Evolutionary conservation across 352 stramenopile genomes (phyloP).

Genomic region (Pythium volutum): DNA sequence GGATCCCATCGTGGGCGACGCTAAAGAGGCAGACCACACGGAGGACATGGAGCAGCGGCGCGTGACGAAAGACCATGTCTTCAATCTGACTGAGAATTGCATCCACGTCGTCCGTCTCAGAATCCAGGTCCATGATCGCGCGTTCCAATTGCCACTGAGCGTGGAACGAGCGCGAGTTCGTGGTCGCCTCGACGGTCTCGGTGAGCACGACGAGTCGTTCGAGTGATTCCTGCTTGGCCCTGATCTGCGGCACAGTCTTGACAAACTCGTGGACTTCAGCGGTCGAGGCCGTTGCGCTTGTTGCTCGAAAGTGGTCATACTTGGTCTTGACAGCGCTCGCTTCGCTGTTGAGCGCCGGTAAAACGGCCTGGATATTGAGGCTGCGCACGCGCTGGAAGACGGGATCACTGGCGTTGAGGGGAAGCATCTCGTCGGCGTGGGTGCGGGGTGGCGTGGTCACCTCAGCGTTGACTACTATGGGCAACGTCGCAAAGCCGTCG

Average conservation of each 20-base stretch:
- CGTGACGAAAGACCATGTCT: conserved; percentile 57
- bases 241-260: conserved; percentile 60
- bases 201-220: conserved; percentile 63
- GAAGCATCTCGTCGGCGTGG: not conserved
- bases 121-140: conserved; percentile 53
- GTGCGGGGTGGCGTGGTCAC: not conserved
- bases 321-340: conserved; percentile 48
- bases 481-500: conserved; percentile 51
- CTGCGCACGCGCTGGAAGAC: conserved; percentile 60
- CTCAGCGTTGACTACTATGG: not conserved
- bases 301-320: conserved; percentile 53
- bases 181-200: conserved; percentile 48
- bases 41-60: conserved; percentile 48
- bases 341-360: conserved; percentile 42
- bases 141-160: conserved; percentile 68
- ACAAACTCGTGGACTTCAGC: conserved; percentile 73
- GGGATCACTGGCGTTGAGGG: conserved; percentile 56
- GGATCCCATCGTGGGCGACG: conserved; percentile 46
- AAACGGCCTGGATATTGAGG: conserved; percentile 60
- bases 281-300: conserved; percentile 38
- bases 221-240: conserved; percentile 46
- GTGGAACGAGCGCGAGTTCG: conserved; percentile 43
- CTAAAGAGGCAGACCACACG: conserved; percentile 66
- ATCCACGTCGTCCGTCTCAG: conserved; percentile 32
- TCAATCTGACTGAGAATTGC: conserved; percentile 34